Percentiles rank a stretch among this genome's conserved stretches.
phyloP scores from a whole-genome alignment of 1,284 basidiomycete genomes.

The Stereum hirsutum region DNA sequence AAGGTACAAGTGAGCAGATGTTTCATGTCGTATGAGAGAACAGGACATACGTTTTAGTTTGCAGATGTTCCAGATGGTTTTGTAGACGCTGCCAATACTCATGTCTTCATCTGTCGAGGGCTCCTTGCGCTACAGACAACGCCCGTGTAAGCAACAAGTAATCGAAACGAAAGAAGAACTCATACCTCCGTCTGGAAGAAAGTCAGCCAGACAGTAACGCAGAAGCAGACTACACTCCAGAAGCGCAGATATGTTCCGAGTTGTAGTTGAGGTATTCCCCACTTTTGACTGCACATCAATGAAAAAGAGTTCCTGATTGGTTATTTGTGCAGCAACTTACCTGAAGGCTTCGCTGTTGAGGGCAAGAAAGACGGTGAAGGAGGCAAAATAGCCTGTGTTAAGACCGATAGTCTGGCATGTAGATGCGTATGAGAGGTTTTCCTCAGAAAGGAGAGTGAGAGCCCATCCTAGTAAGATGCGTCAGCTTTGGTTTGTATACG shows the following conservation, averaged over 20 bases:
- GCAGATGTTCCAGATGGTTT: conserved; percentile 91
- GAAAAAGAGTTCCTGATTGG: conserved; percentile 7
- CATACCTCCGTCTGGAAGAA: conserved; percentile 84
- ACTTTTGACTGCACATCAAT: conserved; percentile 47
- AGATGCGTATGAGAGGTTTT: conserved; percentile 93
- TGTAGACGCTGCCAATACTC: conserved; percentile 87
- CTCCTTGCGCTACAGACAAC: conserved; percentile 56
- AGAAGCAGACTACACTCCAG: conserved; percentile 76
- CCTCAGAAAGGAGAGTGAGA: conserved; percentile 89
- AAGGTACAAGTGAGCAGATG: neutral
- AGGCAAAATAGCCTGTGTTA: conserved; percentile 93
- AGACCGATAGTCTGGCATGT: conserved; percentile 98
- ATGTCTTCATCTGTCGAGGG: conserved; percentile 72
- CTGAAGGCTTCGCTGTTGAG: conserved; percentile 92
- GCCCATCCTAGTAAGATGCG: conserved; percentile 72
- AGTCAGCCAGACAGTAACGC: conserved; percentile 82
- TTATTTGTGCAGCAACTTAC: conserved; percentile 40
- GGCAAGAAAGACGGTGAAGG: conserved; percentile 96
- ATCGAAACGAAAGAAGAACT: neutral
- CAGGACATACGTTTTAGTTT: conserved; percentile 72
- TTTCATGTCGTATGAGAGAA: neutral
- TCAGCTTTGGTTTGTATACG: conserved; percentile 1
- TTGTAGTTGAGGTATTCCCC: conserved; percentile 80
- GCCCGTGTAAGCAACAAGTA: neutral
- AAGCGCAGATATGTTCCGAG: conserved; percentile 82